Evolutionary conservation across 2,329 filamentous ascomycete genomes (phyloP).

Genomic region (Cladophialophora immunda): DNA sequence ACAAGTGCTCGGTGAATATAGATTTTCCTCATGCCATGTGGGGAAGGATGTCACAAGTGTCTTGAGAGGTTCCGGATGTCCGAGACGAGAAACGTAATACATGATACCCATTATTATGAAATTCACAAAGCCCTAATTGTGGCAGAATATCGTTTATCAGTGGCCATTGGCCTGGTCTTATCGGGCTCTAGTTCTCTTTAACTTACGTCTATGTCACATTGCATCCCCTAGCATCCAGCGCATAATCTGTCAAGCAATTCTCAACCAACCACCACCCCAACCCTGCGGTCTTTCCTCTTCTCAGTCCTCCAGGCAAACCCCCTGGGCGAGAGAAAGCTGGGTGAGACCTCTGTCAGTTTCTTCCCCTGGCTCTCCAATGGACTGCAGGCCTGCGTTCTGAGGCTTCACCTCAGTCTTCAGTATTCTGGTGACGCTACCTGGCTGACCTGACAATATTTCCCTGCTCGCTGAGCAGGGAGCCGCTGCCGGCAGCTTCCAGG

Average conservation of each 20-base stretch:
- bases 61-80: not conserved
- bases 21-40: conserved; percentile 5
- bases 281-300: not conserved
- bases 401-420: not conserved
- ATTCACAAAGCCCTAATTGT: not conserved
- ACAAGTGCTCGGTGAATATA: not conserved
- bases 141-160: not conserved
- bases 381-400: not conserved
- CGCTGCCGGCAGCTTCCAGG: not conserved
- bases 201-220: not conserved
- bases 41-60: conserved; percentile 1
- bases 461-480: not conserved
- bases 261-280: not conserved
- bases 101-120: not conserved
- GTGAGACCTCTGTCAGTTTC: not conserved
- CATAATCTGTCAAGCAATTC: not conserved
- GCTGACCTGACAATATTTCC: not conserved
- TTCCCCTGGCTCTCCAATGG: not conserved
- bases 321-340: not conserved
- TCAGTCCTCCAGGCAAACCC: not conserved
- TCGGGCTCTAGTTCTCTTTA: not conserved
- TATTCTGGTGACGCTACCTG: not conserved
- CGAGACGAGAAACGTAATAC: not conserved
- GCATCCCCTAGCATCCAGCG: not conserved
- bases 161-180: not conserved